Base-by-base conservation (phyloP, 345 rosid genomes). In the Euphorbia tirucalli region DNA sequence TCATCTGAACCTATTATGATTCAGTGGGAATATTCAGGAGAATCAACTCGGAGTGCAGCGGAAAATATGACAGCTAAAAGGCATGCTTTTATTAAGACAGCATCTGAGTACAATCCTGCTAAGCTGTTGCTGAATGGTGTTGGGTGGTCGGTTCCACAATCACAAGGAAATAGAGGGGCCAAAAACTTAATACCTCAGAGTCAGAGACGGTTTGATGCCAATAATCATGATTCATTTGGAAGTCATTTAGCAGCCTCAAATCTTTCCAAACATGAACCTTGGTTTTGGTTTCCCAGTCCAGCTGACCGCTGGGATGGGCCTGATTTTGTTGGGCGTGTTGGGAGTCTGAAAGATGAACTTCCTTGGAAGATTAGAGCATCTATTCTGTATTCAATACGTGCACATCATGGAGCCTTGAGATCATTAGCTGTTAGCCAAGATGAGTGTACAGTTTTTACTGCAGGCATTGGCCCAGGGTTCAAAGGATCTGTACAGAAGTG, bases 261-360 rank as follows among this genome's bases (percentile, higher is more conserved):
- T 72, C 77, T 80, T 82, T 68, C 83, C 74, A 85, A 70, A 37
- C 81, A 57, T 69, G 97, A 93, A 77, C 93, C 95, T 35, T 93
- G 96, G 97, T 89, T 87, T 71, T 93, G 97, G 97, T 89, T 88
- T 84, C 97, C 97, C 68, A 89, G 87, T 85, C 91, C 97, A 72
- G 91, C 89, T 71, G 80, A 83, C 72, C 77, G 85, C 81, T 93
- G 93, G 98, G 96, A 91, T 81, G 93, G 91, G 58, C 90, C 88
- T 65, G 97, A 91, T 64, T 84, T 83, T 66, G 83, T 86, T 71
- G 96, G 87, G 64, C 97, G 92, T 68, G 81, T 88, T 69, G 97
- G 90, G 35, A 74, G 80, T 79, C 67, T 79, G 27, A 93, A 88
- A 85, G 98, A 93, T 74, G 98, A 91, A 77, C 69, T 83, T 63